These are phyloP conservation scores for Collybiopsis luxurians DNA, from an alignment of 768 basidiomycete genomes.

Conservation along the genomic window DNA sequence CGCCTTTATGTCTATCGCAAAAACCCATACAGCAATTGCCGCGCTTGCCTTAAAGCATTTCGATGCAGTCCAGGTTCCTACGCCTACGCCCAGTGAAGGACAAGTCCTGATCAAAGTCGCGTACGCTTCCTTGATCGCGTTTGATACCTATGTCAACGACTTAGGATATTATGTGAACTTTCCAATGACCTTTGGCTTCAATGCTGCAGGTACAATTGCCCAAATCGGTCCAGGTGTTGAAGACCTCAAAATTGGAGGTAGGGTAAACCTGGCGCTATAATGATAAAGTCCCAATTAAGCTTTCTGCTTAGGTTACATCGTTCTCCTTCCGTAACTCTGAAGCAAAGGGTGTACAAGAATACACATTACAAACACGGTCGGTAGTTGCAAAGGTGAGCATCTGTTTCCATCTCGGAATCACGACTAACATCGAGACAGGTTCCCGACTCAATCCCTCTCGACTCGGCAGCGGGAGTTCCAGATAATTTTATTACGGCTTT, in stretches of 20 bases:
- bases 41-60: constrained; percentile 30
- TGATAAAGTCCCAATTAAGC: not conserved
- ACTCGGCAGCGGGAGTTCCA: constrained; percentile 36
- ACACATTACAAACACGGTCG: constrained; percentile 24
- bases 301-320: constrained; percentile 19
- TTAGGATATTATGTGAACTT: constrained; percentile 28
- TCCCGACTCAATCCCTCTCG: constrained; percentile 35
- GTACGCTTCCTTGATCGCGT: constrained; percentile 37
- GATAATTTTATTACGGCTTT: constrained; percentile 41
- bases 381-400: constrained; percentile 34
- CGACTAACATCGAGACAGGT: constrained; percentile 33
- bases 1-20: constrained; percentile 9
- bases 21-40: constrained; percentile 41
- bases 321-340: constrained; percentile 23
- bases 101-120: constrained; percentile 40
- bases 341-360: constrained; percentile 36
- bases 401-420: not conserved
- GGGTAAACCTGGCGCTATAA: constrained; percentile 25
- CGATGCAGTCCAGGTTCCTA: constrained; percentile 33
- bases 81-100: constrained; percentile 28
- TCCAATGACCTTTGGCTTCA: constrained; percentile 36
- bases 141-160: constrained; percentile 39
- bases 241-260: constrained; percentile 35
- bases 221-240: constrained; percentile 32
- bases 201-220: constrained; percentile 34